Evolutionary conservation across 164 flowering plant species (phyloP), one percentile per base, ranked within the genome.

Genomic region (Euptelea pleiosperma): DNA sequence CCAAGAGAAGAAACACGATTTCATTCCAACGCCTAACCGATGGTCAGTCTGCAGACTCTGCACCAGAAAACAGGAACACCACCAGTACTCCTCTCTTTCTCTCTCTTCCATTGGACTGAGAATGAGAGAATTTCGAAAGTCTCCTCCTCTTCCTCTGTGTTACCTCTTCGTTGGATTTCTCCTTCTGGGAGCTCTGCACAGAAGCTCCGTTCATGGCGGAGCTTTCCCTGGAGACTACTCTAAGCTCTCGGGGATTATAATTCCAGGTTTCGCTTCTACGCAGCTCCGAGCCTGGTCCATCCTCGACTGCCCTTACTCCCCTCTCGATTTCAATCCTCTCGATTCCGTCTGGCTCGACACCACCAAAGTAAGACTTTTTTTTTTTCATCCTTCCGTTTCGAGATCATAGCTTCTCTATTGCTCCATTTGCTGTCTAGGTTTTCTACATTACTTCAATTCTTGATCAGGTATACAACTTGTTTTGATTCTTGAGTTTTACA

Each of bases 311-410:
- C 96, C 99, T 15, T 93, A 77, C 80, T 86, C 97, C 36, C 99
- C 97, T n/a, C 89, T 93, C 67, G 96, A 90, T 78, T 93, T 93
- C 82, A 93, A 93, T 62, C 99, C 99, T 36, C 99, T 93, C 64
- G 99, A 93, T 65, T 63, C 85, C 28, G 97, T 93, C 60, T 93
- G 99, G 99, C 94, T 93, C 31, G 99, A 93, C 71, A 71, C 83
- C 57, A 86, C 96, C 68, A 93, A 85, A 76, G 99, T 90, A 73
- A 22, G 43, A 16, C 22, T 22, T 35, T 21, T 30, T 19, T 7
- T 16, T 45, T 11, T 47, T 43, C 19, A 19, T 31, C 30, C n/a
- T n/a, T n/a, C n/a, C n/a, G n/a, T n/a, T n/a, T n/a, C n/a, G n/a
- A n/a, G n/a, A n/a, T n/a, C 30, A 59, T 47, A 2, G 15, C 28